Conservation (phyloP, 1,284 basidiomycete species). For the Rhodofomes roseus region DNA sequence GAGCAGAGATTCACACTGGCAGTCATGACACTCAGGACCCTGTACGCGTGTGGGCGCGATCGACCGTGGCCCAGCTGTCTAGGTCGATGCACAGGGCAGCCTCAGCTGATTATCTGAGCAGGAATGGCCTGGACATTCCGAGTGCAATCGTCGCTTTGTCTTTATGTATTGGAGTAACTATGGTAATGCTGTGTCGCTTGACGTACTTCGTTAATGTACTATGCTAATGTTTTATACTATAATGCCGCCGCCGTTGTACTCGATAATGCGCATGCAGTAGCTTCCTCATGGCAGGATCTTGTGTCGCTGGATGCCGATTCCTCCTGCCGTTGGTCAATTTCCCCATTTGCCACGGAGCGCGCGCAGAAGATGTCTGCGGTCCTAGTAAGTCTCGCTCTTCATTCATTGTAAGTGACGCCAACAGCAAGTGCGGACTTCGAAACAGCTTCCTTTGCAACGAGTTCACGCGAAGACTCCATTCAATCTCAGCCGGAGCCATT, state of each 20-base stretch:
- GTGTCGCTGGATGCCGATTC: no score
- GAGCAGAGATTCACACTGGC: neutral
- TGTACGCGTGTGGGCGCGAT: neutral
- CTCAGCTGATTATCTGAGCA: no score
- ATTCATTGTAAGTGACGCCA: neutral
- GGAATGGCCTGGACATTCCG: neutral
- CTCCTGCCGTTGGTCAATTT: neutral
- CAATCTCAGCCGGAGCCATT: neutral
- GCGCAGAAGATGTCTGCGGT: neutral
- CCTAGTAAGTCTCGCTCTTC: neutral
- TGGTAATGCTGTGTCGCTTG: neutral
- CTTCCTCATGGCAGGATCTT: no score
- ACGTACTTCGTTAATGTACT: slow-evolving; percentile 1
- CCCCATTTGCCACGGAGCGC: neutral
- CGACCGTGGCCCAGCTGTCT: neutral
- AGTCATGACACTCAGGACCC: neutral
- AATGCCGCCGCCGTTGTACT: neutral
- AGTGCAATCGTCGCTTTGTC: neutral
- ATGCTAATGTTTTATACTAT: neutral
- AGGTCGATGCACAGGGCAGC: neutral
- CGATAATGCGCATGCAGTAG: neutral
- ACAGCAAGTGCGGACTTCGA: neutral
- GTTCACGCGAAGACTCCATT: neutral
- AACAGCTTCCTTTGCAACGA: neutral
- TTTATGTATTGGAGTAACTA: neutral